These are phyloP conservation scores for Penicillium paxilli DNA, from an alignment of 495 filamentous ascomycete species.

Conservation along the genomic window DNA sequence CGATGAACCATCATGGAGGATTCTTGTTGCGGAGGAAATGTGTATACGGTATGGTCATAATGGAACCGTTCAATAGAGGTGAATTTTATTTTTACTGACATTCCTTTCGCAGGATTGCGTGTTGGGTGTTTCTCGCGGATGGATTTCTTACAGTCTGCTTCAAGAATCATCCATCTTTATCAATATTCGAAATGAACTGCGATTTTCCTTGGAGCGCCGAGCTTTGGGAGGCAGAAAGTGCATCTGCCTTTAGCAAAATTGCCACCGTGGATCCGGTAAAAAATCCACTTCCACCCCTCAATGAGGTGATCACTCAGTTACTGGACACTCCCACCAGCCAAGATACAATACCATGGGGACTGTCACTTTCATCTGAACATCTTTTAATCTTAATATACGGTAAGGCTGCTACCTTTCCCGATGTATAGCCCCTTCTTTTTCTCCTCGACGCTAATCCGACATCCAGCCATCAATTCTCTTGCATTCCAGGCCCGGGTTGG, in stretches of 20 bases:
- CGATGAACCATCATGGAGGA: slow-evolving; percentile 28
- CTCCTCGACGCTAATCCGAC: neutral
- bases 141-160: slow-evolving; percentile 43
- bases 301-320: slow-evolving; percentile 25
- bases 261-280: slow-evolving; percentile 8
- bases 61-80: neutral
- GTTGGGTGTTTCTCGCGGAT: slow-evolving; percentile 39
- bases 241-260: slow-evolving; percentile 28
- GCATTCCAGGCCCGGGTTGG: slow-evolving; percentile 32
- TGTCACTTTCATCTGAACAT: slow-evolving; percentile 33
- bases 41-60: slow-evolving; percentile 29
- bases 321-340: slow-evolving; percentile 18
- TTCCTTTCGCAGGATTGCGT: slow-evolving; percentile 29
- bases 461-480: slow-evolving; percentile 32
- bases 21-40: slow-evolving; percentile 33
- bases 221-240: slow-evolving; percentile 38
- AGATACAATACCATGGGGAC: slow-evolving; percentile 22
- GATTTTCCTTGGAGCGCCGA: slow-evolving; percentile 37
- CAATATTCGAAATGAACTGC: slow-evolving; percentile 40
- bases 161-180: slow-evolving; percentile 36
- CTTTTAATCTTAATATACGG: slow-evolving; percentile 39
- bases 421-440: neutral
- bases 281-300: slow-evolving; percentile 24
- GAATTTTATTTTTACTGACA: neutral
- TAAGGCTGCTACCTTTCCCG: slow-evolving; percentile 18